Evolutionary conservation across 345 rosid species (phyloP), one percentile per base, ranked within the genome.

Genomic region (Lumnitzera racemosa): DNA sequence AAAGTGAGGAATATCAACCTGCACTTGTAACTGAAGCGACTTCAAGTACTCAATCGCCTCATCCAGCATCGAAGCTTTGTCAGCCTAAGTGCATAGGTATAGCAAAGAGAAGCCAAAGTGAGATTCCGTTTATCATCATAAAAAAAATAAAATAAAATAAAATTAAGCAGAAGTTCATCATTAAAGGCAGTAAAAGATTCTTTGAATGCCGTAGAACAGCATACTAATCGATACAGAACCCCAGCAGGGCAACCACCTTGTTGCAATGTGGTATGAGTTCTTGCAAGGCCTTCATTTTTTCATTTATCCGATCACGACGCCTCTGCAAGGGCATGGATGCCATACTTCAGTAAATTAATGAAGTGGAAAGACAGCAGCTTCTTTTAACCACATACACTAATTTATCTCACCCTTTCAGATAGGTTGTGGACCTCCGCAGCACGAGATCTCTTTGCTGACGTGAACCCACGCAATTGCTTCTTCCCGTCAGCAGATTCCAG

Each of bases 361-460:
- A 15, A 0, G 2, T 12, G 1, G 56, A 57, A 60, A 10, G 46
- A 49, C 58, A 27, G 50, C 41, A 15, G 56, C 24, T 49, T 49
- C 23, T 47, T 11, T 27, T 58, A 64, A 58, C 11, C 23, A 11
- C 13, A 56, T 46, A 11, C 13, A 3, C 16, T 24, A 43, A 20
- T 12, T 25, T 5, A 43, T 74, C 87, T 24, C 29, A 94, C 99
- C 90, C 99, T 85, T 66, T 94, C 99, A 1, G 99, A 94, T 67
- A 85, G 87, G 70, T 94, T 90, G 73, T 94, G 99, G 74, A 94
- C 95, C 75, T 94, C 81, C 10, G 99, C 97, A 64, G 97, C 95
- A 15, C 99, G 91, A 56, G 86, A 73, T 72, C 95, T 86, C 78
- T 87, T 87, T 2, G 80, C 61, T 24, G 89, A 86, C 63, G 86